Conservation (phyloP, 306 rosid genomes). For the Gleditsia sinensis region DNA sequence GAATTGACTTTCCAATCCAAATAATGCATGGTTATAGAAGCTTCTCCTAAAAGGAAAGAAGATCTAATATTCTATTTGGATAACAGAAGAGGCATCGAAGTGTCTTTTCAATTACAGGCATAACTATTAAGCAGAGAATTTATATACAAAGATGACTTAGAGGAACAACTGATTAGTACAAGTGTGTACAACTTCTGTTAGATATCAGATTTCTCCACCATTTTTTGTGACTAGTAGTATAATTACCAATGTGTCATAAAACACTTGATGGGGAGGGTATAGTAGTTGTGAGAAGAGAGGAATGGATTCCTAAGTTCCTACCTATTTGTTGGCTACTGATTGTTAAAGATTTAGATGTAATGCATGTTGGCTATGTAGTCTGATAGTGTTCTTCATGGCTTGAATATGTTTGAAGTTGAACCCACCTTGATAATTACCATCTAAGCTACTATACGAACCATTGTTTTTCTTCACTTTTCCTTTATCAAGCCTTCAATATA, state of each 20-base stretch:
- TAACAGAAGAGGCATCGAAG: neutral
- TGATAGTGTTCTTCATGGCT: neutral
- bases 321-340: no score
- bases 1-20: neutral
- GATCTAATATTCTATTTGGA: neutral
- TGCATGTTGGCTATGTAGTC: constrained; percentile 1
- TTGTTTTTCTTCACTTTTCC: neutral
- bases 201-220: neutral
- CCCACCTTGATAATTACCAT: neutral
- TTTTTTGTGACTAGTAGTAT: neutral
- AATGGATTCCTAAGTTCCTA: no score
- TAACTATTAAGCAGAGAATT: neutral
- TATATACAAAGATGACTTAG: neutral
- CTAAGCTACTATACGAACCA: neutral
- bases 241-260: neutral
- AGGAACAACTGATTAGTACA: no score
- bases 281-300: no score
- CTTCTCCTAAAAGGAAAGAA: neutral
- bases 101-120: neutral
- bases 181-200: neutral
- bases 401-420: neutral
- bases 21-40: neutral
- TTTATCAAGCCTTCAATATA: neutral
- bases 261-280: neutral
- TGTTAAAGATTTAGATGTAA: no score